Percentiles rank a stretch among this genome's conserved stretches.
Conservation (phyloP, 257 asterid species). For the Nicotiana tabacum region DNA sequence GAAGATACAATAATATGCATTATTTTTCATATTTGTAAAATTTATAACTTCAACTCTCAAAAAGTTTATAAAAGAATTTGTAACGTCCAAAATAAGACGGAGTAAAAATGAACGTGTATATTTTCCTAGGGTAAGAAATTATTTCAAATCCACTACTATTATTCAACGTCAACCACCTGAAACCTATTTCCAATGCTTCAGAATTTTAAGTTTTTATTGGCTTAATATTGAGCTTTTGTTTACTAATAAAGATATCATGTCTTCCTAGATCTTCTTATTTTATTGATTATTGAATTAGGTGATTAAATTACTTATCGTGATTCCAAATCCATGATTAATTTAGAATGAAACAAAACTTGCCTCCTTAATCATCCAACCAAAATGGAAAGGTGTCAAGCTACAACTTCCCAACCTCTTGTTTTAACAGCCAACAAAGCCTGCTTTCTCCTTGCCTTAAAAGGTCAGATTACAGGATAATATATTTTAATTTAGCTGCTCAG, state of each 20-base stretch:
- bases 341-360: conserved; percentile 14
- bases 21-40: no score
- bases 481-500: conserved; percentile 10
- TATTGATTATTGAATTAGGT: neutral
- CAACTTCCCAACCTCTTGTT: neutral
- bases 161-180: no score
- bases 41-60: no score
- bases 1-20: no score
- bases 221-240: neutral
- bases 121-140: no score
- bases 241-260: neutral
- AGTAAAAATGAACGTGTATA: no score
- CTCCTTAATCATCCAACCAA: conserved; percentile 15
- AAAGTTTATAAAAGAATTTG: no score
- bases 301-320: neutral
- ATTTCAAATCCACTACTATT: no score
- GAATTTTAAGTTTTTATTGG: no score
- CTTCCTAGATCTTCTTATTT: neutral
- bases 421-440: conserved; percentile 19
- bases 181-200: no score
- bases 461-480: conserved; percentile 30
- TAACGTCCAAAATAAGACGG: no score
- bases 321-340: conserved; percentile 4
- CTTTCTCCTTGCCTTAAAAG: conserved; percentile 33
- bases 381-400: conserved; percentile 14